Evolutionary conservation across 352 stramenopile genomes (phyloP), one percentile per base, ranked within the genome.

Genomic region (Phytophthora pseudosyringae): DNA sequence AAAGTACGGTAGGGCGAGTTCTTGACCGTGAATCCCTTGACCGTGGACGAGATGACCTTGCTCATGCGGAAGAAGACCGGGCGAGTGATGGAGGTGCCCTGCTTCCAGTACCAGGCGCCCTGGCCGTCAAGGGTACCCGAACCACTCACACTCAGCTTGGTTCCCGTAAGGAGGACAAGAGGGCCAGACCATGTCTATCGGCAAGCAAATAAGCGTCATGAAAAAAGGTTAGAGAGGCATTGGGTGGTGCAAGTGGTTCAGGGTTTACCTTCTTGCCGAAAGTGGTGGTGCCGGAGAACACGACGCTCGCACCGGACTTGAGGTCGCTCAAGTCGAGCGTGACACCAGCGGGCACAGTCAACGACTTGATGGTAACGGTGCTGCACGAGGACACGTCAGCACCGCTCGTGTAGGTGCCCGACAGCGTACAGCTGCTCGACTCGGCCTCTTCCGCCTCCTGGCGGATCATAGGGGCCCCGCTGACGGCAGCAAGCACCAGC

Each of bases 41-140:
- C 15, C 11, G 35, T 73, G 3, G 72, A 80, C 32, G 40, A 55
- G 28, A 64, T 64, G 38, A 68, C 58, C 33, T 64, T 72, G 51
- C 41, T 59, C 57, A 72, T 64, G 31, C 64, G 64, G 64, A 68
- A 71, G 57, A 71, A 71, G 2, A n/a, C n/a, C n/a, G n/a, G n/a
- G n/a, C n/a, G n/a, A n/a, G n/a, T n/a, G n/a, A n/a, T n/a, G n/a
- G n/a, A 71, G 7, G 8, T 7, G 31, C 48, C 67, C 36, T 72
- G 62, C 25, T 71, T 67, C 73, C 73, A 78, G 65, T 73, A 81
- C 65, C 64, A 76, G 26, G 48, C 29, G 3, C 73, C 65, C 47
- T 81, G 69, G 28, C 73, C 69, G 13, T 81, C 66, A 11, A 81
- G 60, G n/a, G n/a, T n/a, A n/a, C n/a, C n/a, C n/a, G n/a, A n/a